phyloP scores from a whole-genome alignment of 495 filamentous ascomycete genomes.

The Jackrogersella multiformis region DNA sequence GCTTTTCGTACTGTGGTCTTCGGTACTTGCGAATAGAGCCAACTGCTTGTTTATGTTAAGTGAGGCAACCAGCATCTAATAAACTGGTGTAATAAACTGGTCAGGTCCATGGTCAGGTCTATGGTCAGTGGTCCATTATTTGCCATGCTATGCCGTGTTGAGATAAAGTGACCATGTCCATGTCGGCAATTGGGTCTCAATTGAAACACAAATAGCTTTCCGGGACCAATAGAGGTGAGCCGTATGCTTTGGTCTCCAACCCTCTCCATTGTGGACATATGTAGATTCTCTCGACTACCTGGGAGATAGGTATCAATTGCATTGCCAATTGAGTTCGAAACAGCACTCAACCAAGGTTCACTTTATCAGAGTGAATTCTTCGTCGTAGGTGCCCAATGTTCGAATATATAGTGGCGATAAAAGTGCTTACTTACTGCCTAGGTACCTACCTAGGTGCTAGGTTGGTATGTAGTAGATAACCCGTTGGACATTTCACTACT shows the following conservation, averaged over 20 bases:
- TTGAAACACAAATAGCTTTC: slow-evolving; percentile 17
- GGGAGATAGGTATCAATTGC: background rate
- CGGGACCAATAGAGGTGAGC: slow-evolving; percentile 26
- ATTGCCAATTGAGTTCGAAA: slow-evolving; percentile 23
- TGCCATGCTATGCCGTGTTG: slow-evolving; percentile 15
- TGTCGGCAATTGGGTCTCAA: slow-evolving; percentile 37
- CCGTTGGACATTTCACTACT: no score
- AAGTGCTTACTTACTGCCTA: slow-evolving; percentile 2
- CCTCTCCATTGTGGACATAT: background rate
- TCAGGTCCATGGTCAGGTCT: background rate
- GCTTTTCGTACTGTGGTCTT: slow-evolving; percentile 15
- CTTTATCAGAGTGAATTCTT: background rate
- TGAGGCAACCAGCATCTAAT: slow-evolving; percentile 22
- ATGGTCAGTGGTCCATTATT: slow-evolving; percentile 2
- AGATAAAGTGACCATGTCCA: slow-evolving; percentile 20
- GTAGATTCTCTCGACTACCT: background rate
- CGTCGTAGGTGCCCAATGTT: background rate
- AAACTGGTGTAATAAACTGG: background rate
- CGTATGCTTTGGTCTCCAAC: slow-evolving; percentile 2
- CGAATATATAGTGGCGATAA: background rate
- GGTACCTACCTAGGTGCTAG: no score
- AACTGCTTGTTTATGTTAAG: slow-evolving; percentile 22
- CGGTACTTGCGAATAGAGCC: slow-evolving; percentile 25
- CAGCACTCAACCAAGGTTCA: background rate
- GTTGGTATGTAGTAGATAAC: no score